Percentiles rank a stretch among this genome's conserved stretches.
phyloP scores from a whole-genome alignment of 1,284 basidiomycete species.

The Puccinia hordei region DNA sequence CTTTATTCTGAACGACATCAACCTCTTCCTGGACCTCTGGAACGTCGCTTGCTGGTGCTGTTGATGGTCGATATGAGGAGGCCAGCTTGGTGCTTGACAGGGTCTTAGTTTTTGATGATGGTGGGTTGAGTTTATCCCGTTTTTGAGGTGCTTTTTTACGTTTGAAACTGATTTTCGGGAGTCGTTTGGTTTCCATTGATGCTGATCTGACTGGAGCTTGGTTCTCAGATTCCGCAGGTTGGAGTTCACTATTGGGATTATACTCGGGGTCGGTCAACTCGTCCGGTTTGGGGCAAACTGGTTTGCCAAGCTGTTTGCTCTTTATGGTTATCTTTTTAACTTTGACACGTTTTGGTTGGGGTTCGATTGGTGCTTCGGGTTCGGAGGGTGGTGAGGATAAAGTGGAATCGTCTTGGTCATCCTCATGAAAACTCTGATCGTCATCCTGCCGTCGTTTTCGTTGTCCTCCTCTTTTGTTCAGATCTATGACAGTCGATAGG shows the following conservation, averaged over 20 bases:
- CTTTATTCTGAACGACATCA: not conserved
- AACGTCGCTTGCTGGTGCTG: not conserved
- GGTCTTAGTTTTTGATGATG: not conserved
- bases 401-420: not conserved
- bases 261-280: not conserved
- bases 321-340: slow-evolving; percentile 5
- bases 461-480: not conserved
- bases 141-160: slow-evolving; percentile 14
- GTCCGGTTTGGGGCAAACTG: slow-evolving; percentile 2
- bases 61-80: not conserved
- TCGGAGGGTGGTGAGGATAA: not conserved
- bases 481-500: not conserved
- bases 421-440: not conserved
- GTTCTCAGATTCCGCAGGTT: not conserved
- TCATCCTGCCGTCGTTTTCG: not conserved
- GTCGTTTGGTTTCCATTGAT: not conserved
- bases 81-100: not conserved
- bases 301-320: not conserved
- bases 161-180: slow-evolving; percentile 19
- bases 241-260: not conserved
- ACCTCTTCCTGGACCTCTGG: slow-evolving; percentile 16
- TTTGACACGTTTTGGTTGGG: slow-evolving; percentile 8
- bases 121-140: slow-evolving; percentile 7
- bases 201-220: not conserved
- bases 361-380: not conserved